Percentiles rank a stretch among this genome's conserved stretches.
Conservation (phyloP, 805 yeast genomes). For the Brettanomyces bruxellensis region DNA sequence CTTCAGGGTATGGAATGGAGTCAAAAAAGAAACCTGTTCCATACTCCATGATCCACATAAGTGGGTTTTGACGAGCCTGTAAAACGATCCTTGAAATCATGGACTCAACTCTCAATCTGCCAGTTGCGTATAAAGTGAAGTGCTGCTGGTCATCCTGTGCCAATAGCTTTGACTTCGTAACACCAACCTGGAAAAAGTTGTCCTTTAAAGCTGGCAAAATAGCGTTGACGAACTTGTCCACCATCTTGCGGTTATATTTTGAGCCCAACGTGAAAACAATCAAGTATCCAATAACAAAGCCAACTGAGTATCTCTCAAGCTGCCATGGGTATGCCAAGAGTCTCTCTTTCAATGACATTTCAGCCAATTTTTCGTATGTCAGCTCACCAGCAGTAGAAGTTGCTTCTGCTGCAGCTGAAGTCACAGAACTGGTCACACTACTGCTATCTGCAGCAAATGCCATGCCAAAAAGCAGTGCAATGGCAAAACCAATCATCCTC, state of each 20-base stretch:
- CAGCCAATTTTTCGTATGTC: constrained; percentile 45
- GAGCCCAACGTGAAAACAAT: constrained; percentile 51
- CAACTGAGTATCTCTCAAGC: constrained; percentile 53
- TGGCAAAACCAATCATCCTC: neutral
- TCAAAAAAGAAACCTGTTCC: constrained; percentile 50
- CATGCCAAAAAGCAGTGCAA: neutral
- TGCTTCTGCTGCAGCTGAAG: neutral
- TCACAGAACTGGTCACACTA: neutral
- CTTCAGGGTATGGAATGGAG: constrained; percentile 44
- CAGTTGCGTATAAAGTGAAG: constrained; percentile 72
- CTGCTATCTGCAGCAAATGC: neutral
- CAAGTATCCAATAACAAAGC: constrained; percentile 40
- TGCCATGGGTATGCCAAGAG: constrained; percentile 62
- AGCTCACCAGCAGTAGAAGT: constrained; percentile 11
- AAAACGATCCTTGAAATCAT: constrained; percentile 54
- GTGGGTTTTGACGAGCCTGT: constrained; percentile 71
- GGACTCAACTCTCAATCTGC: constrained; percentile 68
- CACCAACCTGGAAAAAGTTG: constrained; percentile 78
- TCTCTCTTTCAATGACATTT: constrained; percentile 53
- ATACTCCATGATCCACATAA: constrained; percentile 58
- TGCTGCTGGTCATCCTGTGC: constrained; percentile 56
- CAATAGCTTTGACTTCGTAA: constrained; percentile 32
- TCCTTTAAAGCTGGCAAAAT: constrained; percentile 44
- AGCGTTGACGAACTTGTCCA: constrained; percentile 38
- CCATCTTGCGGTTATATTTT: constrained; percentile 45